phyloP scores from a whole-genome alignment of 768 basidiomycete species.

The Suillus lakei region DNA sequence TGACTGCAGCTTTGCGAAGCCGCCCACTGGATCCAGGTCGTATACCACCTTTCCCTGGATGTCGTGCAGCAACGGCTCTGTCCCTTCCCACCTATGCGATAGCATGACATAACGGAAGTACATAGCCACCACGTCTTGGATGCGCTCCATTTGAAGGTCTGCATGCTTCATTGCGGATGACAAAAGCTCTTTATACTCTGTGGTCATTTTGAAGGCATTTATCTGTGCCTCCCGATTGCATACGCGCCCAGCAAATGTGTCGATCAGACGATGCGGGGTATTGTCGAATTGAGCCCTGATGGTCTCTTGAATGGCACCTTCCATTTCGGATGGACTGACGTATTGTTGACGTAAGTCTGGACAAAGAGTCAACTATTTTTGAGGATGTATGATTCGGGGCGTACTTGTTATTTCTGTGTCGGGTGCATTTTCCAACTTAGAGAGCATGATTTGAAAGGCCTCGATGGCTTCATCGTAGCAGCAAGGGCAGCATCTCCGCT shows the following conservation, averaged over 20 bases:
- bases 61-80: neutral
- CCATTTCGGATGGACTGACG: neutral
- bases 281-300: neutral
- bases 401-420: too few species aligned
- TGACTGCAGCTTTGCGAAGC: neutral
- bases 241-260: neutral
- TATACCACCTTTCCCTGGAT: neutral
- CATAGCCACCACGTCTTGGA: neutral
- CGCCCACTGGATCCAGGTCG: neutral
- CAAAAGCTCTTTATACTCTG: neutral
- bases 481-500: too few species aligned
- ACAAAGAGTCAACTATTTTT: neutral
- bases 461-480: too few species aligned
- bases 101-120: neutral
- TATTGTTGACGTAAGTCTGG: neutral
- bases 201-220: neutral
- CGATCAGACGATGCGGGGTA: neutral
- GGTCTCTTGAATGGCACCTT: neutral
- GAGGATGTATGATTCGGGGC: neutral
- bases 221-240: neutral
- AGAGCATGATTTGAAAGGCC: too few species aligned
- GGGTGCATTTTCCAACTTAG: too few species aligned
- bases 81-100: neutral
- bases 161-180: neutral
- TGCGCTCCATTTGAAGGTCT: neutral